Evolutionary conservation across 2,329 filamentous ascomycete species (phyloP).

Genomic region (Alternaria dauci): DNA sequence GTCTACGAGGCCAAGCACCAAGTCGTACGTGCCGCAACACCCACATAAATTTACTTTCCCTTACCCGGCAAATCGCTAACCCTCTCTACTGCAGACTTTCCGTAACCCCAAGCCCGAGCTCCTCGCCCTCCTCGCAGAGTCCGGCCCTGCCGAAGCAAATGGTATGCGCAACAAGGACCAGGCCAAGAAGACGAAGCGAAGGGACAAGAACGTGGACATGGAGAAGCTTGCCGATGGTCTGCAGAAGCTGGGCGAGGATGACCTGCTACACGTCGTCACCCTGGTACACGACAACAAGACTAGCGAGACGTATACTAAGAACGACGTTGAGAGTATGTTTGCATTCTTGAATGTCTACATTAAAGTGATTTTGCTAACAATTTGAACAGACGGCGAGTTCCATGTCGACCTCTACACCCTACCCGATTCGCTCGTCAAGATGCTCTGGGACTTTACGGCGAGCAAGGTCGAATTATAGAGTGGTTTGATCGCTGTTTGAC

Average conservation of each 20-base stretch:
- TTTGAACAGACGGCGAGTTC: slow-evolving; percentile 82
- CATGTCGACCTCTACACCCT: slow-evolving; percentile 98
- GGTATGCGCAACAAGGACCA: slow-evolving; percentile 71
- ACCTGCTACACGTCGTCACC: slow-evolving; percentile 92
- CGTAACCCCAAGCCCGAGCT: slow-evolving; percentile 92
- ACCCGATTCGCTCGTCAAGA: slow-evolving; percentile 85
- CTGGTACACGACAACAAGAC: slow-evolving; percentile 98
- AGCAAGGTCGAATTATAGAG: slow-evolving; percentile 45
- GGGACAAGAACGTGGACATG: slow-evolving; percentile 78
- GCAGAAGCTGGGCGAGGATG: slow-evolving; percentile 89
- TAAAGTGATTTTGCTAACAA: slow-evolving; percentile 25
- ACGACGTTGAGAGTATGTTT: slow-evolving; percentile 88
- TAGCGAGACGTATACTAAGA: slow-evolving; percentile 93
- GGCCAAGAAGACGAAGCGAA: slow-evolving; percentile 78
- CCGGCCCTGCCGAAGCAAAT: slow-evolving; percentile 75
- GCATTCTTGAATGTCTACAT: not conserved
- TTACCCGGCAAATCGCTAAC: not conserved
- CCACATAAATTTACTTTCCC: not conserved
- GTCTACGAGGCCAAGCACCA: slow-evolving; percentile 84
- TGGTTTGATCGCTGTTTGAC: not conserved
- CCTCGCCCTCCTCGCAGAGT: slow-evolving; percentile 79
- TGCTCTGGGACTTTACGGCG: slow-evolving; percentile 87
- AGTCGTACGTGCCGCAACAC: slow-evolving; percentile 63
- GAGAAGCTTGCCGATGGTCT: slow-evolving; percentile 95
- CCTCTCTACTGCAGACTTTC: slow-evolving; percentile 66